Base-by-base conservation (phyloP, 2,329 filamentous ascomycete species). In the Karstenula rhodostoma region DNA sequence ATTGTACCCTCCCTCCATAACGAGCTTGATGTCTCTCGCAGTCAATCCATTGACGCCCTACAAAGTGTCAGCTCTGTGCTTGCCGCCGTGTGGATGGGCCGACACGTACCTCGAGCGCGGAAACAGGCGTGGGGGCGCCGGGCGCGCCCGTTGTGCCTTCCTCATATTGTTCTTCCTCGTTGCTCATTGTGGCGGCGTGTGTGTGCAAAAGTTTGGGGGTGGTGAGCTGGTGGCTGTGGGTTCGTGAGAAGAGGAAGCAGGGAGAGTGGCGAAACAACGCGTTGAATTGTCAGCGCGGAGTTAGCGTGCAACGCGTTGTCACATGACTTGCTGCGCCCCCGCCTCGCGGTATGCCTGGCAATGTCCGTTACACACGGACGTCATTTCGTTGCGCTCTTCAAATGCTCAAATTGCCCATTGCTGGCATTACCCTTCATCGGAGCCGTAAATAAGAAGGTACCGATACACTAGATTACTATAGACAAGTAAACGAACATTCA, bases 1-100 rank as follows among this genome's bases (percentile, higher is more conserved):
- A 77, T 98, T 93, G 78, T 89, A 98, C 5, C 95, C 95, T 42
- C 92, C 94, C 73, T 98, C 94, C 19, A 96, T 84, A 23, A 99
- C 88, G 42, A 97, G 84, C 76, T 97, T 95, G 69, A 98, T 96
- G 76, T 99, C 95, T 73, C 96, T 89, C 69, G 94, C 94, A n/a
- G 94, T 97, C 67, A 98, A 82, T 15, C 94, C 94, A 48, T 91
- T 89, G 62, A 97, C 83, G 32, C 94, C 94, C 93, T 97, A 63
- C 8, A n/a, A 56, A 51, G 64, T 46, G 47, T 61, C 57, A 71
- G 62, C 57, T 51, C 32, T 44, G 40, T 33, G 27, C n/a, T 43
- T 12, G 9, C 10, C 17, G 25, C n/a, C 23, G 37, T 12, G 32
- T 23, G 12, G 43, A 19, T 55, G 25, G n/a, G 5, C 19, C 47